Percentiles rank a stretch among this genome's conserved stretches.
Evolutionary conservation across 140 eudicot species (phyloP).

Genomic region (Cichorium intybus): DNA sequence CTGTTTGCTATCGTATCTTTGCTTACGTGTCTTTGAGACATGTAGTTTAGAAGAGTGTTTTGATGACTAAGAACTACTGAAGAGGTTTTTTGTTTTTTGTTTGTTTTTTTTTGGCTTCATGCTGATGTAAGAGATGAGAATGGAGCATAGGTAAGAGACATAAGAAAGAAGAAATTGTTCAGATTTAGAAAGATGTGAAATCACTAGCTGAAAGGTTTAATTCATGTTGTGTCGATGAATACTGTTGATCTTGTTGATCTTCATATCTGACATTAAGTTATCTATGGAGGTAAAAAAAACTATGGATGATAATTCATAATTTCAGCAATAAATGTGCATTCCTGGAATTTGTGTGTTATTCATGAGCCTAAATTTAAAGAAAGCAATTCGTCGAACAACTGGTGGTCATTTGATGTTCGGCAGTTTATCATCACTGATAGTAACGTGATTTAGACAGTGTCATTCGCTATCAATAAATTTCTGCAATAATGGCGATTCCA

Average conservation of each 20-base stretch:
- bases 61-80: background rate
- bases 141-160: slow-evolving; percentile 5
- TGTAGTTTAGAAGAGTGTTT: background rate
- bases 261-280: slow-evolving; percentile 7
- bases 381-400: background rate
- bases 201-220: background rate
- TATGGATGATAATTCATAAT: background rate
- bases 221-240: background rate
- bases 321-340: background rate
- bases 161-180: background rate
- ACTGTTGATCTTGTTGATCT: background rate
- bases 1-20: slow-evolving; percentile 66
- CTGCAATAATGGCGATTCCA: too few species aligned
- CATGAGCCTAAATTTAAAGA: background rate
- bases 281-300: background rate
- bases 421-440: too few species aligned
- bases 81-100: background rate
- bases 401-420: background rate
- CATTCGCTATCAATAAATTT: too few species aligned
- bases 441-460: too few species aligned
- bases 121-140: slow-evolving; percentile 12
- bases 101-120: background rate
- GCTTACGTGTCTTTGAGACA: slow-evolving; percentile 72
- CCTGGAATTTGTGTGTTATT: background rate
- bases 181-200: slow-evolving; percentile 2